phyloP scores from a whole-genome alignment of 129 eudicot species.

The Artemisia annua region DNA sequence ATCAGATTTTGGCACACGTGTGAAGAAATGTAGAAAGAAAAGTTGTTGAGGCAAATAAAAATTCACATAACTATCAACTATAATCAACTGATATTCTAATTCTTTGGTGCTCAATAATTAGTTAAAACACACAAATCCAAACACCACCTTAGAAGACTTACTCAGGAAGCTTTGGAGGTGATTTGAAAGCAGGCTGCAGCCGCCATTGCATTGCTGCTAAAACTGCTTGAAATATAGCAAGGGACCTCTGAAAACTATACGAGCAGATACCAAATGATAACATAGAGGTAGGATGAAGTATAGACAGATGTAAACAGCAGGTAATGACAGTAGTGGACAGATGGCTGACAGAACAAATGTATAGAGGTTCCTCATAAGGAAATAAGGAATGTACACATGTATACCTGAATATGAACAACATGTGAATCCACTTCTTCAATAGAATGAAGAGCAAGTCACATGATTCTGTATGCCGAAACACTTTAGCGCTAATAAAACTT shows the following conservation, averaged over 20 bases:
- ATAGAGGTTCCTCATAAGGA: neutral
- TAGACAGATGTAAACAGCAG: too few species aligned
- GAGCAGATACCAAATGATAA: neutral
- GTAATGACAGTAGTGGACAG: too few species aligned
- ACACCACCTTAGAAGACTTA: conserved; percentile 5
- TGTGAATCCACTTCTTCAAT: conserved; percentile 2
- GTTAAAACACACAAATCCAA: neutral
- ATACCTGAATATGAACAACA: conserved; percentile 11
- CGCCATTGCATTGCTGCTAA: neutral
- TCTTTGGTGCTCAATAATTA: neutral
- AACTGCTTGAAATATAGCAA: conserved; percentile 1
- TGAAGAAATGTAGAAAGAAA: neutral
- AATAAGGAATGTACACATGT: neutral
- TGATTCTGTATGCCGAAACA: conserved; percentile 23
- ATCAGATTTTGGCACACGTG: neutral
- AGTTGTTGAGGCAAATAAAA: neutral
- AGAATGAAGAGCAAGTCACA: conserved; percentile 23
- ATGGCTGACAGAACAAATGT: too few species aligned
- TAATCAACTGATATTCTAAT: neutral
- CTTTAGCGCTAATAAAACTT: neutral
- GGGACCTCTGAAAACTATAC: neutral
- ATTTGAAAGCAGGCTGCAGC: conserved; percentile 17
- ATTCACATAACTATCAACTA: neutral
- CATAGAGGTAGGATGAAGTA: too few species aligned
- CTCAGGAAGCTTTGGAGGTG: neutral